Evolutionary conservation across 441 rosid genomes (phyloP), one percentile per base, ranked within the genome.

Genomic region (Croton laevigatus): DNA sequence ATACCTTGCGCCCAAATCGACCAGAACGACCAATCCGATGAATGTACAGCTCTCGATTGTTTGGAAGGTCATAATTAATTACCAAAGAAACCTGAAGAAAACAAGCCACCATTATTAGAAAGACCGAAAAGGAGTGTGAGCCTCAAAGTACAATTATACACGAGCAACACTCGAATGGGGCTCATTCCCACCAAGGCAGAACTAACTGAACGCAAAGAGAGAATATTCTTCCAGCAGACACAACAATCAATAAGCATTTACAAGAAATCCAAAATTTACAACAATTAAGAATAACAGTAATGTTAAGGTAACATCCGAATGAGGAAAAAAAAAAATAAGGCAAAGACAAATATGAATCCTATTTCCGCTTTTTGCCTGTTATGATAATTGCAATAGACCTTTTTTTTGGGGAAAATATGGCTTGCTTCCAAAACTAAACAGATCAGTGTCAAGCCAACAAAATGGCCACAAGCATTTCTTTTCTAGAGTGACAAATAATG

Each of bases 11-110:
- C 71, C 98, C 98, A 58, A 94, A 94, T 68, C 98, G 97, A 65
- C 98, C 98, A 36, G 98, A 90, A 23, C 98, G 97, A 69, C 98
- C 98, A 75, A 91, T 94, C 66, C 97, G 86, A 57, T 94, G 98
- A 66, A 94, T 91, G 82, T 94, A 94, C 66, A 91, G 97, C 81
- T 94, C 98, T 82, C 97, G 96, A 81, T 90, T 91, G 81, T 90
- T 91, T 58, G 98, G 97, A 22, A 94, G 95, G 81, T 94, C 98
- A 81, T 94, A 94, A 71, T 94, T 94, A 23, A 94, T 90, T 73
- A 94, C 98, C 68, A 94, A 78, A 52, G 98, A 94, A 57, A 94
- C 97, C 97, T 78, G 40, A 34, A 23, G 45, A 53, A 20, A 62
- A 16, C 5, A 53, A 60, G 8, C 32, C 23, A 9, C 27, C 23